Evolutionary conservation across 169 alveolate genomes (phyloP), one percentile per base, ranked within the genome.

Genomic region (Plasmodium billcollinsi): DNA sequence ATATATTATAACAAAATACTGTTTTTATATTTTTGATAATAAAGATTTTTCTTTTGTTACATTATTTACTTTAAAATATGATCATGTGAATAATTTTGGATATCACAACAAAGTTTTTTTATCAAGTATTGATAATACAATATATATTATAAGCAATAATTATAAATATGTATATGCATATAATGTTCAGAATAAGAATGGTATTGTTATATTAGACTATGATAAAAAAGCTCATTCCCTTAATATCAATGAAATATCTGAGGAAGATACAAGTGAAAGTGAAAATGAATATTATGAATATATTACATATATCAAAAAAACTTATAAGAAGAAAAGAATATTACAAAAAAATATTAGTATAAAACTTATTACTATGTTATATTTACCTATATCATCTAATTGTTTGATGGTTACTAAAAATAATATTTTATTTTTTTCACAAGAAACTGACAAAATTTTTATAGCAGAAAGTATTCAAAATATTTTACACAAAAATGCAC

Each of bases 281-380:
- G 92, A 86, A 86, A 86, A 86, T 86, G 92, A 86, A 72, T 86
- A 86, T 54, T 86, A 86, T 86, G 92, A 73, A 47, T 86, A 86
- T 66, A 86, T 86, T 47, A 86, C 92, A 15, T 86, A 86, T 72
- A 86, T 86, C 26, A 86, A 86, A 56, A 86, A 72, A 20, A 71
- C 62, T 15, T 86, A 86, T 72, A 86, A 61, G 43, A 86, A 70
- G 62, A 83, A 83, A 67, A 59, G 61, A 72, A 59, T 24, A 86
- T 26, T 47, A 18, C 67, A 73, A 61, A 86, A 71, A 86, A n/a
- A 71, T 73, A 67, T 59, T 20, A 61, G 71, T 26, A 86, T 86
- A 59, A 86, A 72, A 15, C 75, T 86, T 21, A 29, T 86, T 5
- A 86, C 92, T 8, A 62, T 86, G 54, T 50, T 86, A 20, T 52